phyloP scores from a whole-genome alignment of 345 rosid species.

The Aegle marmelos region DNA sequence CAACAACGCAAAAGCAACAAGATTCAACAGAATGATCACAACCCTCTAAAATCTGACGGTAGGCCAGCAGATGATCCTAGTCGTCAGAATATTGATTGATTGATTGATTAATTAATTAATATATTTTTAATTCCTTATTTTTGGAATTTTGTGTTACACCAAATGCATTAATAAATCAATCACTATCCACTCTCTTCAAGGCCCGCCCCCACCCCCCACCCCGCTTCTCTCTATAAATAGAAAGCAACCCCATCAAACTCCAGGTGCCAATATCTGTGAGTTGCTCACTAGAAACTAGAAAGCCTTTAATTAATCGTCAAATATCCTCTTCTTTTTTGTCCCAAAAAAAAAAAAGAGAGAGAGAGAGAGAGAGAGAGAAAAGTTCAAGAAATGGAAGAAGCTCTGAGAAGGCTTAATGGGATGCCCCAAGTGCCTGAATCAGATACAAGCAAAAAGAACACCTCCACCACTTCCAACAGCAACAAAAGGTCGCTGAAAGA shows the following conservation, averaged over 20 bases:
- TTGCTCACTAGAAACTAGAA: background rate
- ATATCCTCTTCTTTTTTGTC: background rate
- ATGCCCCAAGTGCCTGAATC: slow-evolving; percentile 17
- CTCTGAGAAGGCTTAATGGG: slow-evolving; percentile 45
- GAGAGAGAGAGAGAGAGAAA: too few relatives aligned
- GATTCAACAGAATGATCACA: background rate
- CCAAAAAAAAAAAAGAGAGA: too few relatives aligned
- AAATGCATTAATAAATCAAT: slow-evolving; percentile 18
- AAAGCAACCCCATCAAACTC: background rate
- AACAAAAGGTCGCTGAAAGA: slow-evolving; percentile 43
- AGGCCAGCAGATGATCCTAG: slow-evolving; percentile 21
- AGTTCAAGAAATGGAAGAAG: slow-evolving; percentile 52
- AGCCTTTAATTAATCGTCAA: background rate
- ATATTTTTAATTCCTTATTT: background rate
- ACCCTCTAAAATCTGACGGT: background rate
- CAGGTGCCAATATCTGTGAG: slow-evolving; percentile 12
- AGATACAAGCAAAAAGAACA: slow-evolving; percentile 20
- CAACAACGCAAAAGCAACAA: background rate
- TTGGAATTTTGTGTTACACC: slow-evolving; percentile 2
- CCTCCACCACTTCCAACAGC: slow-evolving; percentile 4
- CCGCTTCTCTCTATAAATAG: slow-evolving; percentile 23
- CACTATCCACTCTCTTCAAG: background rate
- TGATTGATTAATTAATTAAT: background rate
- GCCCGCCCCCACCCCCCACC: too few relatives aligned
- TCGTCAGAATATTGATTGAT: slow-evolving; percentile 4